Conservation (phyloP, 2,329 filamentous ascomycete species). For the Blastomyces emzantsi region DNA sequence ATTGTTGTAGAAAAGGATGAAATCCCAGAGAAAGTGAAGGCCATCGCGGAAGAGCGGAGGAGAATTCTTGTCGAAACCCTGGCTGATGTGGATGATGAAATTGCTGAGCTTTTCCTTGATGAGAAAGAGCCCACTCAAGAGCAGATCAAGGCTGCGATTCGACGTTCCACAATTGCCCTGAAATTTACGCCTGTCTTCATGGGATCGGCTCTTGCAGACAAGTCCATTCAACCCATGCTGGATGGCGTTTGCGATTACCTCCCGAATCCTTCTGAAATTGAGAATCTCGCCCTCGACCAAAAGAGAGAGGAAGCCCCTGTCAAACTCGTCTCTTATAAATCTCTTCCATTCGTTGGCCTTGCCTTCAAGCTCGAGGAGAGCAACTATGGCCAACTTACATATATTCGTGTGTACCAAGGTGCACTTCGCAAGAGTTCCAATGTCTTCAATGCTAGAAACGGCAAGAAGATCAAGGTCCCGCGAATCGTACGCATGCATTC, state of each 20-base stretch:
- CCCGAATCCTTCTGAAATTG: conserved; percentile 80
- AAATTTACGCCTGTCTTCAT: conserved; percentile 95
- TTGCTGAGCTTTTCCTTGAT: conserved; percentile 88
- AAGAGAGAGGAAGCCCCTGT: conserved; percentile 69
- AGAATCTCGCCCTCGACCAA: conserved; percentile 82
- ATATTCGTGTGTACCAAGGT: conserved; percentile 97
- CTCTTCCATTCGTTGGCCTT: conserved; percentile 84
- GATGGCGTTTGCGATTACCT: conserved; percentile 95
- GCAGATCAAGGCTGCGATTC: conserved; percentile 88
- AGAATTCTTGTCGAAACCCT: conserved; percentile 85
- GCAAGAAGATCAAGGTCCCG: conserved; percentile 94
- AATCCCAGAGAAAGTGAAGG: conserved; percentile 68
- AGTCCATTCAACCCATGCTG: conserved; percentile 90
- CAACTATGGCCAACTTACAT: conserved; percentile 96
- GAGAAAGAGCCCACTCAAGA: conserved; percentile 67
- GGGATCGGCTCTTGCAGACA: conserved; percentile 91
- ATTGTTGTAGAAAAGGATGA: conserved; percentile 66
- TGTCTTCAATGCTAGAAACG: conserved; percentile 85
- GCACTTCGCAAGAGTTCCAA: conserved; percentile 78
- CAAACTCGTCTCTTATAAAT: conserved; percentile 66
- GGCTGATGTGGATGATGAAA: conserved; percentile 95
- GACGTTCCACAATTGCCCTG: conserved; percentile 74
- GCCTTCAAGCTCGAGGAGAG: conserved; percentile 99
- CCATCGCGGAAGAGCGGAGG: conserved; percentile 72
- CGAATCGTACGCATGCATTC: conserved; percentile 99